These are phyloP conservation scores for Atractiella rhizophila DNA, from an alignment of 768 basidiomycete species.

Conservation along the genomic window DNA sequence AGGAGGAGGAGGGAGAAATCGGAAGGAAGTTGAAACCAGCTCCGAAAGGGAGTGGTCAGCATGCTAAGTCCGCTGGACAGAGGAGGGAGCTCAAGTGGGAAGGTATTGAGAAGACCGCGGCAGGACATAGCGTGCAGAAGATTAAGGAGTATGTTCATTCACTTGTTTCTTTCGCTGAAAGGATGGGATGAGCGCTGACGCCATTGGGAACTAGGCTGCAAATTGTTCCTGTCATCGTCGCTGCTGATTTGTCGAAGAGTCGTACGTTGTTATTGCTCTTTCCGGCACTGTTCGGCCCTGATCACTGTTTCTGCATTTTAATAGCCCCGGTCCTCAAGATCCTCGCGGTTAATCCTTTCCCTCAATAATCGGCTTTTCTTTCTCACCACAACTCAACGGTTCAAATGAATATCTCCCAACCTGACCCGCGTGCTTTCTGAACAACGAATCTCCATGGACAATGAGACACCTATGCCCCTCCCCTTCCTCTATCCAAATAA, in stretches of 20 bases:
- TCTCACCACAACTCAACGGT: too few relatives aligned
- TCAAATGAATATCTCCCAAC: too few relatives aligned
- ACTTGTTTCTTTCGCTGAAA: slow-evolving; percentile 26
- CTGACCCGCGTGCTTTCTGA: too few relatives aligned
- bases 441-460: too few relatives aligned
- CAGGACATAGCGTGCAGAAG: slow-evolving; percentile 87
- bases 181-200: too few relatives aligned
- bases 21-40: slow-evolving; percentile 20
- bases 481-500: too few relatives aligned
- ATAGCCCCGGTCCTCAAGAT: slow-evolving; percentile 63
- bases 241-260: slow-evolving; percentile 9
- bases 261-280: too few relatives aligned
- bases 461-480: too few relatives aligned
- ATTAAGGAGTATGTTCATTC: slow-evolving; percentile 74
- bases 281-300: slow-evolving; percentile 8
- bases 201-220: neutral
- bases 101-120: slow-evolving; percentile 41
- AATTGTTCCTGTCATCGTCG: slow-evolving; percentile 8
- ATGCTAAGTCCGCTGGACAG: slow-evolving; percentile 44
- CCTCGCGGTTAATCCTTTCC: slow-evolving; percentile 68
- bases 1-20: slow-evolving; percentile 32
- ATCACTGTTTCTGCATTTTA: neutral
- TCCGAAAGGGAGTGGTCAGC: slow-evolving; percentile 29
- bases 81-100: slow-evolving; percentile 59
- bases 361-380: neutral